Evolutionary conservation across 495 filamentous ascomycete species (phyloP).

Genomic region (Acidomyces sp.): DNA sequence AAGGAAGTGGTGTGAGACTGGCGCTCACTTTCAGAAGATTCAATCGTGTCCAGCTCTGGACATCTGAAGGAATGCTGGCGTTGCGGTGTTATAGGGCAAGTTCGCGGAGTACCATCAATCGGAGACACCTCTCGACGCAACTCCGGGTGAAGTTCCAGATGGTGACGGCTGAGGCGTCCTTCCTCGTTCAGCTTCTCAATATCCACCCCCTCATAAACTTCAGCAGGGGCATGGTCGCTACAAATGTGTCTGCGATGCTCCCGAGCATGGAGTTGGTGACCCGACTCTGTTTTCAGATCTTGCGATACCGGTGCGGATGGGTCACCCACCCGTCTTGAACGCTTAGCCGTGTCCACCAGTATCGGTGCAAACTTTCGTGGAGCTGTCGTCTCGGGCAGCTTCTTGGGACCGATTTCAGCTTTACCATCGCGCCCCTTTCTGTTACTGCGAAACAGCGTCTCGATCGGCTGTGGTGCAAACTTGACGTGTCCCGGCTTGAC

Average conservation of each 20-base stretch:
- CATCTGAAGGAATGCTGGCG: slow-evolving; percentile 44
- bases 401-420: slow-evolving; percentile 1
- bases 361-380: slow-evolving; percentile 43
- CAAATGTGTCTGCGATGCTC: slow-evolving; percentile 14
- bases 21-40: slow-evolving; percentile 43
- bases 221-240: slow-evolving; percentile 1
- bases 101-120: slow-evolving; percentile 7
- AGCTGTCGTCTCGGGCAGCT: background rate
- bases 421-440: slow-evolving; percentile 19
- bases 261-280: slow-evolving; percentile 9
- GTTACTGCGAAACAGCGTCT: slow-evolving; percentile 49
- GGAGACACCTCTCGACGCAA: slow-evolving; percentile 12
- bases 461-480: slow-evolving; percentile 53
- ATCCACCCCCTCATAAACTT: background rate
- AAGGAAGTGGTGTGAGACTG: slow-evolving; percentile 35
- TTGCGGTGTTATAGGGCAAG: slow-evolving; percentile 21
- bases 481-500: slow-evolving; percentile 17
- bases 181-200: background rate
- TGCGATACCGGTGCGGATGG: slow-evolving; percentile 19
- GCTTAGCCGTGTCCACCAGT: slow-evolving; percentile 44
- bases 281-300: slow-evolving; percentile 31
- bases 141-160: slow-evolving; percentile 2
- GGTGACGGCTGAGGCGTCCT: background rate
- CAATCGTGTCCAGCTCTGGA: slow-evolving; percentile 42
- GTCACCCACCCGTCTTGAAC: slow-evolving; percentile 34